Conservation (phyloP, 306 rosid genomes). For the Cicer arietinum region DNA sequence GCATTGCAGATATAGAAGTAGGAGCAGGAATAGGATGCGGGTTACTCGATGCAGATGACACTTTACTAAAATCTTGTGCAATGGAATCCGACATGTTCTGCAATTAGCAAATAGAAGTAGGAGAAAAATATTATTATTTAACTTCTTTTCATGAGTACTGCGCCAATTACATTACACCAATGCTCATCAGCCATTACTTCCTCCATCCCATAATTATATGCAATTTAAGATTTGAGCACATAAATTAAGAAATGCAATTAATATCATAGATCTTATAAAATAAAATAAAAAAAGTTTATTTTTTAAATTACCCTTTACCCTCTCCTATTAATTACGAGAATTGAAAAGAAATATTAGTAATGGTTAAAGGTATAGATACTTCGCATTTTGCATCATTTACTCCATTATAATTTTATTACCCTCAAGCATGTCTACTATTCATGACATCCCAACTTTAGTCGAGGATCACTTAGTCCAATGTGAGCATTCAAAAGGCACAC, state of each 20-base stretch:
- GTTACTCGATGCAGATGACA: conserved; percentile 54
- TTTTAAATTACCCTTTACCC: neutral
- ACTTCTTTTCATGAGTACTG: neutral
- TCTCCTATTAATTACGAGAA: neutral
- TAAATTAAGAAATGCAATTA: neutral
- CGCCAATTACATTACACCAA: conserved; percentile 17
- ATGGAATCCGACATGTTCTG: conserved; percentile 55
- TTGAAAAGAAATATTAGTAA: neutral
- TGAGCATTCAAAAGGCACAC: neutral
- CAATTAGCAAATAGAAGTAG: conserved; percentile 45
- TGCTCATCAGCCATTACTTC: conserved; percentile 13
- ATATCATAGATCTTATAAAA: neutral
- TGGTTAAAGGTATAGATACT: neutral
- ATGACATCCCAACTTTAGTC: conserved; percentile 4
- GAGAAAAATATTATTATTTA: conserved; percentile 18
- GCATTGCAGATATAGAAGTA: conserved; percentile 51
- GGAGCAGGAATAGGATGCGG: conserved; percentile 54
- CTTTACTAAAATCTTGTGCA: conserved; percentile 54
- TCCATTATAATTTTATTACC: neutral
- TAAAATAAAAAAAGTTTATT: neutral
- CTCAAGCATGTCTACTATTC: neutral
- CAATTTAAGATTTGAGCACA: neutral
- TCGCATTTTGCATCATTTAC: neutral
- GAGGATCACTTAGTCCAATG: neutral
- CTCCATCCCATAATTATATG: neutral